Evolutionary conservation across 83 land plant species (phyloP), one percentile per base, ranked within the genome.

Genomic region (Picea engelmannii): DNA sequence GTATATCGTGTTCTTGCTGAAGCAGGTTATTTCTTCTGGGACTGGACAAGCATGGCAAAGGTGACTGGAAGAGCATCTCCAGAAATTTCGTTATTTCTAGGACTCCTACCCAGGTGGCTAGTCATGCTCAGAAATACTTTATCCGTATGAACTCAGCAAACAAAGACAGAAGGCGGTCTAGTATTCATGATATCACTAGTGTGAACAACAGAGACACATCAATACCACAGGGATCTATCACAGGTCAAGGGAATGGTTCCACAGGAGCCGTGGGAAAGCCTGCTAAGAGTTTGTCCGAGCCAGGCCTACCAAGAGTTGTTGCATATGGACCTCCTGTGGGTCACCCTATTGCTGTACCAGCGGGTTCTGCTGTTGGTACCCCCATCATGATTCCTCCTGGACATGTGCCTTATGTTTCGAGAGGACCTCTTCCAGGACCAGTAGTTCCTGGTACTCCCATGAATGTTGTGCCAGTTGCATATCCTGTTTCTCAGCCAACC

Each of bases 11-110:
- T 66, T 66, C 24, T 66, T 66, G 68, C 68, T 66, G 25, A 66
- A 21, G 31, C 89, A 93, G 96, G 87, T 83, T 94, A 77, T 95
- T 95, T 89, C 83, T 95, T 63, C 90, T 88, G 25, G 98, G 98
- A 60, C 83, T 95, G 78, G 91, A 91, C 16, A 95, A 95, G 76
- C 91, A 85, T 83, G 96, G 98, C n/a, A 95, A 95, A 86, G 95
- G 98, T 6, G 98, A 95, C 71, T 95, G 98, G 98, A 84, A 95
- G 23, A 95, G 98, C 84, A 95, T 95, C 62, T 95, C 98, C 4
- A 87, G 98, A 11, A 93, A 94, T 87, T 95, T 85, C 78, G 96
- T 95, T 1, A 86, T 92, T 5, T 86, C 98, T 4, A 90, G 96
- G 58, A 95, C 98, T 21, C 98, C 95, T 13, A 95, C 96, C 11